Base-by-base conservation (phyloP, 176 grass and related monocot genomes). In the Typha latifolia region DNA sequence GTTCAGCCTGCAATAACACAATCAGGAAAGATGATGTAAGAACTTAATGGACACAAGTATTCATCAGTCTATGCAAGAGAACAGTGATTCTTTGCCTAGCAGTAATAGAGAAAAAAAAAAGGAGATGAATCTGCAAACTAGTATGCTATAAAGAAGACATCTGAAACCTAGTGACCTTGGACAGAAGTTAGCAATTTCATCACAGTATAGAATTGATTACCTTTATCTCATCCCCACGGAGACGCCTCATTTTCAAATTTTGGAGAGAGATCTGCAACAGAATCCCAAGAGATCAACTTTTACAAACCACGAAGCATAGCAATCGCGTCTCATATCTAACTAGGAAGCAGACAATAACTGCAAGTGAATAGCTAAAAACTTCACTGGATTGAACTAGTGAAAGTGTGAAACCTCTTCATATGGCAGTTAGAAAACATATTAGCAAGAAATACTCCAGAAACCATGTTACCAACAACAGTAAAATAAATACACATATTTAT, bases 231-330 rank as follows among this genome's bases (percentile, higher is more conserved):
- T 86, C 66, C 37, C 94, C 94, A 12, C 81, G 70, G 59, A 92
- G 89, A 29, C 89, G 72, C 66, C 84, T 97, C 85, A 97, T 97
- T 88, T 87, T 84, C 66, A 97, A 84, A 72, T 90, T 92, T 74
- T 97, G 94, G 32, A 81, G 51, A 73, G 79, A 72, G 76, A 97
- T 86, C 89, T 97, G 69, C 53, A 85, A 31, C 27, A 72, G 22
- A 72, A 50, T 63, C 21, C 48, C 27, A 63, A 21, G 65, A 32
- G 43, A 61, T 66, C 8, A 77, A 61, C 51, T 57, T 57, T 57
- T 57, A 10, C 52, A 57, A 57, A 10, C 15, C 19, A 20, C 2
- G 52, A 57, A 57, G 19, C 16, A 15, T 20, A 57, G 51, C 4
- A 55, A 16, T 55, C 14, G 5, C 18, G 15, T 18, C 51, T 57